Conservation (phyloP, 345 rosid genomes). For the Syzygium jambos region DNA sequence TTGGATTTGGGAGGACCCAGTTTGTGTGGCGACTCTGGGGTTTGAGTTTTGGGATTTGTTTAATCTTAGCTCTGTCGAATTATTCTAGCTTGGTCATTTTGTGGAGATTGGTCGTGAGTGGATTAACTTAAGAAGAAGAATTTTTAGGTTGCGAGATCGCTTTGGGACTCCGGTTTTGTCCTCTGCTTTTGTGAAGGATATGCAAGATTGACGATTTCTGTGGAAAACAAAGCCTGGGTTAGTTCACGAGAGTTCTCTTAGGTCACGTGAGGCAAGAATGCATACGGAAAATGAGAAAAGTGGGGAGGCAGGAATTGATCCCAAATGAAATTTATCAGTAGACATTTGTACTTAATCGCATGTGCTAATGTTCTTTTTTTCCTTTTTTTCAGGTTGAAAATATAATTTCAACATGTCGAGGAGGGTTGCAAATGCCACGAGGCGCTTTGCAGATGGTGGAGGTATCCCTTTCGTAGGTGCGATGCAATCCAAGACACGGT, state of each 20-base stretch:
- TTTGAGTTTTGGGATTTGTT: neutral
- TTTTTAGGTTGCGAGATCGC: neutral
- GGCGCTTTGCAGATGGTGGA: slow-evolving; percentile 44
- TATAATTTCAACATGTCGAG: slow-evolving; percentile 34
- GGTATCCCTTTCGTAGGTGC: slow-evolving; percentile 40
- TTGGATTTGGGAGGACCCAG: neutral
- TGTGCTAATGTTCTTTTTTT: neutral
- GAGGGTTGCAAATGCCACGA: slow-evolving; percentile 50
- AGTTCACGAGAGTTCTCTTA: neutral
- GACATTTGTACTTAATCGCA: neutral
- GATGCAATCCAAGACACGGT: slow-evolving; percentile 42
- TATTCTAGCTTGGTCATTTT: neutral
- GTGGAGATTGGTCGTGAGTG: neutral
- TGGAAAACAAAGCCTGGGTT: neutral
- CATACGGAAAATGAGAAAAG: neutral
- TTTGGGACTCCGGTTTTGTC: neutral
- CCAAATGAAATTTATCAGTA: neutral
- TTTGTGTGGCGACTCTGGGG: neutral
- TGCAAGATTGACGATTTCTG: neutral
- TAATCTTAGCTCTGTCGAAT: neutral
- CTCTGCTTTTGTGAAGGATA: neutral
- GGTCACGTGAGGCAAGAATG: neutral
- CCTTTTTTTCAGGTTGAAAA: neutral
- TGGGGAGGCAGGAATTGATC: neutral
- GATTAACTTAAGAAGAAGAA: neutral